Conservation (phyloP, 768 basidiomycete genomes). For the Piloderma croceum region DNA sequence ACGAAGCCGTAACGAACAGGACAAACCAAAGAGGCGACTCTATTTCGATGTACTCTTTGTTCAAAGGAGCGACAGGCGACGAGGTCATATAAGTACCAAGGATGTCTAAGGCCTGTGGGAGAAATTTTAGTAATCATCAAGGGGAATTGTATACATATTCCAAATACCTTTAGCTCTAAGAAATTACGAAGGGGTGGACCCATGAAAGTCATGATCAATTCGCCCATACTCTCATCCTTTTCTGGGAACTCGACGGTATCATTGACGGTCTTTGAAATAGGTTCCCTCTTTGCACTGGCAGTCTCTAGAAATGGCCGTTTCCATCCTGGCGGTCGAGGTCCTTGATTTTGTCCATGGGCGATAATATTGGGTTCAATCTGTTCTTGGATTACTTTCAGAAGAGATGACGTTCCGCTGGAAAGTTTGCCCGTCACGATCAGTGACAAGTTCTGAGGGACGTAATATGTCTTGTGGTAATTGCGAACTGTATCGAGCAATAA, state of each 20-base stretch:
- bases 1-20: constrained; percentile 1
- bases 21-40: constrained; percentile 81
- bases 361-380: constrained; percentile 80
- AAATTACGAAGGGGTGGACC: constrained; percentile 73
- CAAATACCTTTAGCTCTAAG: constrained; percentile 56
- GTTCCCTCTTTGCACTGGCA: constrained; percentile 54
- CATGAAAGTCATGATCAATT: constrained; percentile 69
- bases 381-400: constrained; percentile 77
- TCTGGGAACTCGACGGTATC: constrained; percentile 90
- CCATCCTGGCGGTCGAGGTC: constrained; percentile 74
- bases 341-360: constrained; percentile 65
- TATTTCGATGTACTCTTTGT: constrained; percentile 90
- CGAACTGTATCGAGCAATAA: constrained; percentile 67
- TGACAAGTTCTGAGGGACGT: constrained; percentile 90
- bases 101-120: constrained; percentile 69
- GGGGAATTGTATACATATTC: not conserved
- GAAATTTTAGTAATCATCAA: constrained; percentile 2
- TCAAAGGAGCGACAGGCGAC: constrained; percentile 72
- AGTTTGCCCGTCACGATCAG: constrained; percentile 87
- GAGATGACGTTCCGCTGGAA: constrained; percentile 63
- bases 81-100: constrained; percentile 86
- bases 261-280: constrained; percentile 47
- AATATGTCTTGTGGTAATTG: constrained; percentile 82
- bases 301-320: constrained; percentile 94
- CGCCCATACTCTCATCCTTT: constrained; percentile 92